Evolutionary conservation across 1,284 basidiomycete genomes (phyloP), one percentile per base, ranked within the genome.

Genomic region (Heterobasidion irregulare): DNA sequence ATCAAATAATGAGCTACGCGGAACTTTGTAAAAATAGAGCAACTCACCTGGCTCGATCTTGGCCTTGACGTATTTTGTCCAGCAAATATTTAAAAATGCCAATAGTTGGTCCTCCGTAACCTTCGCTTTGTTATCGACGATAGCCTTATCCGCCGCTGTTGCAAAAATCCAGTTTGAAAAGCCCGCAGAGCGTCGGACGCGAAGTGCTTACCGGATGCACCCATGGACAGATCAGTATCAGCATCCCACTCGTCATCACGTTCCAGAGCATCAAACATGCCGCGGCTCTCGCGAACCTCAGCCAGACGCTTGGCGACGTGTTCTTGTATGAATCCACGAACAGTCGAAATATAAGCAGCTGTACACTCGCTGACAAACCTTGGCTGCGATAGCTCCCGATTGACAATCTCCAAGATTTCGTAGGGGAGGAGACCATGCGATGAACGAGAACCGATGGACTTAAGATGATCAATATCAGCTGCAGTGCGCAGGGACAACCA

Each of bases 41-140:
- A 15, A 26, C 69, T 54, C 59, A 87, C 90, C 92, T 52, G 94
- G 95, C 70, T 98, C 94, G 62, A 98, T 95, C 66, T 93, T 92
- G 7, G 94, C 92, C 71, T 93, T 92, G 41, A 93, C 86, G 66
- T 96, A 97, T 68, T 92, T 93, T 33, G 84, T 84, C 83, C 92
- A 93, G 68, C 94, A 98, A 54, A 92, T 77, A 34, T 92, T 76
- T 44, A 99, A 73, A 80, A 99, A 99, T 8, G 73, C 75, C 48
- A 73, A 75, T 3, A 99, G 71, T 65, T 98, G 95, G 6, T 75
- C 73, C 66, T 87, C 79, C 0, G 95, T 97, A 35, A 98, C 92
- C 70, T 96, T 95, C 56, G 86, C 81, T 70, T 86, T 88, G 70
- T 98, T 99, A 65, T 94, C 84, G 15, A 98, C 86, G 12, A 89